Evolutionary conservation across 2,329 filamentous ascomycete species (phyloP).

Genomic region (Aspergillus sp.): DNA sequence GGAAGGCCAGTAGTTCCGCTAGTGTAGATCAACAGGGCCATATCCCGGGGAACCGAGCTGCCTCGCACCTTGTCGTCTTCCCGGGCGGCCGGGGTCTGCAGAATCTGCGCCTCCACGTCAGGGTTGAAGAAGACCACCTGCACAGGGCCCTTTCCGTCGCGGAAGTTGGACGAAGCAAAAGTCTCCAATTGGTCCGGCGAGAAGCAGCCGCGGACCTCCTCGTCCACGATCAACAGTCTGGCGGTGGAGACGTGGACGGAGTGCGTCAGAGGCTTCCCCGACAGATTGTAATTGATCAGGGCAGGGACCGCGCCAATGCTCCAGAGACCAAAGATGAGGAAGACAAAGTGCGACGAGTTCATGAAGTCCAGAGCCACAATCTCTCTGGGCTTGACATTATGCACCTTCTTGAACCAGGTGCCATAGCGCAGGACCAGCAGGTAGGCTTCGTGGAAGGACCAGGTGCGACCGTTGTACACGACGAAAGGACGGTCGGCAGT

Average conservation of each 20-base stretch:
- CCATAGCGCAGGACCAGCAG: constrained; percentile 62
- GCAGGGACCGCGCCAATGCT: constrained; percentile 72
- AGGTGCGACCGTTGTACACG: constrained; percentile 57
- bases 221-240: constrained; percentile 61
- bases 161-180: constrained; percentile 32
- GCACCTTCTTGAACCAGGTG: constrained; percentile 58
- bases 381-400: constrained; percentile 58
- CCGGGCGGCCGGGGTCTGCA: constrained; percentile 44
- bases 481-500: constrained; percentile 46
- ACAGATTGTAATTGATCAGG: constrained; percentile 81
- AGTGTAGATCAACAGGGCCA: constrained; percentile 72
- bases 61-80: constrained; percentile 50
- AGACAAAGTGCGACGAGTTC: constrained; percentile 70
- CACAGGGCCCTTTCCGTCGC: constrained; percentile 39
- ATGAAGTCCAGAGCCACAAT: constrained; percentile 73
- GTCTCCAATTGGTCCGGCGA: constrained; percentile 31
- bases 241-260: constrained; percentile 61
- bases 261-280: constrained; percentile 61
- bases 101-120: constrained; percentile 47
- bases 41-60: constrained; percentile 44
- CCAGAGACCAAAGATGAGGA: constrained; percentile 70
- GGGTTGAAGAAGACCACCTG: constrained; percentile 54
- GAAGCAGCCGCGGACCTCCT: constrained; percentile 48
- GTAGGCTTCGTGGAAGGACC: constrained; percentile 70
- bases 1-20: constrained; percentile 78